Base-by-base conservation (phyloP, 495 filamentous ascomycete species). In the Annulohypoxylon maeteangense region DNA sequence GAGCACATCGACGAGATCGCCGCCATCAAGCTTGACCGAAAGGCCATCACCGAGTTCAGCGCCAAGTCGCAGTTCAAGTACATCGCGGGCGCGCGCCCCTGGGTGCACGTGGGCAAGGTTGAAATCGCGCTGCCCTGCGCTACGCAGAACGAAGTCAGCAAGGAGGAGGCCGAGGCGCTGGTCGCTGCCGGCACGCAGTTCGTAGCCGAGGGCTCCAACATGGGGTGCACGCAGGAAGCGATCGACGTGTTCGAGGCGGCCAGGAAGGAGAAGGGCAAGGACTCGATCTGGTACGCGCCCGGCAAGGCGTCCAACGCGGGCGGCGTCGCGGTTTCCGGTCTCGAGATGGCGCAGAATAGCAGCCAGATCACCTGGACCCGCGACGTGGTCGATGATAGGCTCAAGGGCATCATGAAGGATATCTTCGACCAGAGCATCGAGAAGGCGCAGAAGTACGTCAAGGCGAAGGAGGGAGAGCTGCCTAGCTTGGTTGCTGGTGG, bases 321-420 rank as follows among this genome's bases (percentile, higher is more conserved):
- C 81, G 95, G 95, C 86, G 95, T 98, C 62, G 95, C 95, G 42
- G 95, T 99, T 16, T 97, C 94, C 22, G 95, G 95, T 72, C 90
- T 99, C 42, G 95, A 99, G 87, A 99, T 99, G 95, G 94, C 95
- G 25, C 95, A 99, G 89, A 99, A 99, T 87, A 93, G 90, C 64
- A 84, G 89, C 78, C 91, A 95, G 34, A 84, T 97, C 63, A 85
- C 79, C 73, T 99, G 95, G 95, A 92, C 92, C 48, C 64, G 83
- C 23, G 92, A 98, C 84, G 90, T 95, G 84, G 95, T 99, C 65
- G 95, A 99, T 82, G 86, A 87, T 77, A 92, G 92, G 79, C 90
- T 99, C 70, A 96, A 95, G 86, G 84, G 81, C 68, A 99, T 98
- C 82, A 99, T 99, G 95, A 89, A 94, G 83, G 84, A 86, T 61